These are phyloP conservation scores for Teratosphaeria destructans DNA, from an alignment of 2,329 filamentous ascomycete species.

Conservation along the genomic window DNA sequence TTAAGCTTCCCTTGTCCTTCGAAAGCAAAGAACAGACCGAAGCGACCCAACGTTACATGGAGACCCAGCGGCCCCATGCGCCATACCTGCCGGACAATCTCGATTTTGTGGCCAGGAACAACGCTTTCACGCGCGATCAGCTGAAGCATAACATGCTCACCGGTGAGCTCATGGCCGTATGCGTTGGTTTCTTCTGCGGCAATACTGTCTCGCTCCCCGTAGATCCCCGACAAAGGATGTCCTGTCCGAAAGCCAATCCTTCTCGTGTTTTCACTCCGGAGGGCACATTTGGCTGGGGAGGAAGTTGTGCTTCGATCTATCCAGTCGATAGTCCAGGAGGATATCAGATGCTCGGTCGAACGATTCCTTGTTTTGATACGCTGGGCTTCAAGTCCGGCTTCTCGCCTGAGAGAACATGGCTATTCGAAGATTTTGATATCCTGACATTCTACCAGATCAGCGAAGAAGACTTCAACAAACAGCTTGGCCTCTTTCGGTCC, in stretches of 20 bases:
- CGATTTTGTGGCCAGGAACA: constrained; percentile 46
- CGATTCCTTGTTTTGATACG: constrained; percentile 44
- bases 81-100: constrained; percentile 54
- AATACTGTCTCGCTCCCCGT: constrained; percentile 44
- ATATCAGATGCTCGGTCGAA: constrained; percentile 25
- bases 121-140: constrained; percentile 40
- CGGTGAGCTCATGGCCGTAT: constrained; percentile 42
- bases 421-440: constrained; percentile 49
- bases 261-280: constrained; percentile 47
- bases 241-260: constrained; percentile 47
- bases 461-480: constrained; percentile 41
- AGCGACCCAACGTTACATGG: constrained; percentile 50
- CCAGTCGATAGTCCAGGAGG: constrained; percentile 45
- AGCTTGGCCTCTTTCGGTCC: constrained; percentile 39
- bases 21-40: constrained; percentile 35
- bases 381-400: constrained; percentile 44
- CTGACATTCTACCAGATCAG: constrained; percentile 45
- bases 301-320: constrained; percentile 45
- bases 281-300: constrained; percentile 47
- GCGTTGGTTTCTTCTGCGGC: constrained; percentile 46
- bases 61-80: constrained; percentile 50
- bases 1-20: constrained; percentile 35
- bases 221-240: constrained; percentile 44
- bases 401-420: constrained; percentile 37
- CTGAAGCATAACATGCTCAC: constrained; percentile 43